phyloP scores from a whole-genome alignment of 2,329 filamentous ascomycete species.

The Aspergillus pseudoviridinutans region DNA sequence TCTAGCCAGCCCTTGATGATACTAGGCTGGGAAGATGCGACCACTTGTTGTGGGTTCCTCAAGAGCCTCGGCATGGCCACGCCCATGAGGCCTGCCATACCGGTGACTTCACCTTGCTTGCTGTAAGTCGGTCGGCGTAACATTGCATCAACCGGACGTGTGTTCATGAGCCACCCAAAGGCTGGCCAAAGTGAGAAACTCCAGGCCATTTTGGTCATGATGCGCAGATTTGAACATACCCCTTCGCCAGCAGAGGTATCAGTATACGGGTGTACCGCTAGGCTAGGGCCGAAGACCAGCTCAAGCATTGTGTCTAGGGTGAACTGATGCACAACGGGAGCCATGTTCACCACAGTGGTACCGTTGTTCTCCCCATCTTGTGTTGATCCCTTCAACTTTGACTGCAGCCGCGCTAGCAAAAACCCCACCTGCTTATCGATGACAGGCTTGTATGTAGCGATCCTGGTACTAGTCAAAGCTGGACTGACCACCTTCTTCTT shows the following conservation, averaged over 20 bases:
- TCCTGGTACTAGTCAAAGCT: constrained; percentile 9
- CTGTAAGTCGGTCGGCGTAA: constrained; percentile 2
- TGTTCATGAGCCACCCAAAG: constrained; percentile 16
- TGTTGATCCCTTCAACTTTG: not conserved
- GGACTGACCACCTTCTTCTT: constrained; percentile 12
- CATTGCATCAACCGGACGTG: constrained; percentile 1
- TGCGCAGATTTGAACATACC: constrained; percentile 7
- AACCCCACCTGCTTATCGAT: constrained; percentile 11
- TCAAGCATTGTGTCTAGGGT: constrained; percentile 14
- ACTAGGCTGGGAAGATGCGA: constrained; percentile 4
- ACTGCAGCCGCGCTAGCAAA: constrained; percentile 7
- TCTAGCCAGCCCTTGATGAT: constrained; percentile 15
- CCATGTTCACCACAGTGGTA: constrained; percentile 8
- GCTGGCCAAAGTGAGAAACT: constrained; percentile 12
- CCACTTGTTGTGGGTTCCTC: constrained; percentile 1
- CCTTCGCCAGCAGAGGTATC: constrained; percentile 3
- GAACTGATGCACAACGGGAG: constrained; percentile 10
- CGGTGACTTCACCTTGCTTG: not conserved
- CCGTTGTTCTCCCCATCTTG: not conserved
- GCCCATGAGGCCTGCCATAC: constrained; percentile 6
- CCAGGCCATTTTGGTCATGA: constrained; percentile 13
- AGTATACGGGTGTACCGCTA: constrained; percentile 11
- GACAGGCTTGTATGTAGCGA: constrained; percentile 9
- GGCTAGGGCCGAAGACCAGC: constrained; percentile 11
- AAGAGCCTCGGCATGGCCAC: constrained; percentile 5